Base-by-base conservation (phyloP, 805 yeast species). In the Metschnikowia picachoensis region DNA sequence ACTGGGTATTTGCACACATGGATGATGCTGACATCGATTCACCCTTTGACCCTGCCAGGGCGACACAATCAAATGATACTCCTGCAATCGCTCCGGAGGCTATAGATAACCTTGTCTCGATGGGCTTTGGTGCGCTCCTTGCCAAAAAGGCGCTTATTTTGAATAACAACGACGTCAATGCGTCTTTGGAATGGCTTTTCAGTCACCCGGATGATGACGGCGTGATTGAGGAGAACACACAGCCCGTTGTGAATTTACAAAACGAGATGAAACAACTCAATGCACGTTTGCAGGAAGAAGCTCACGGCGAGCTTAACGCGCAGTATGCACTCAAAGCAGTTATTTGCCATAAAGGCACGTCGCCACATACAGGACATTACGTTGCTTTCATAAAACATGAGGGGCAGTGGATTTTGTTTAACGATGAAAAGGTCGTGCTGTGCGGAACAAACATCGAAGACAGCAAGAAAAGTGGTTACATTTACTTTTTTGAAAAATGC, bases 171-270 rank as follows among this genome's bases (percentile, higher is more conserved):
- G 85, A 85, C 58, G 69, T 83, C 2, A 91, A 87, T 55, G 78
- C 79, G 1, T 86, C 98, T 4, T 85, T 90, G 4, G 97, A 90
- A 49, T 94, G 98, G 98, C 74, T 94, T 7, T 94, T 94, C 60
- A 68, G 68, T 20, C 78, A 92, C 59, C 88, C 95, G 10, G 86
- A 86, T 50, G 96, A 86, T 63, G 78, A 82, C 56, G 95, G 91
- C 3, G 74, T 64, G 7, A 53, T 84, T 4, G 67, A 70, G 2
- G 69, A 71, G 4, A 34, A 27, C 39, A 34, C 29, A 34, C 48
- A 41, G 35, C 54, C 65, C 0, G 49, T 28, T 2, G 50, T 60
- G 47, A 73, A 77, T 57, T 74, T 53, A 15, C 53, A 41, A 16
- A 44, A 50, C 29, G 66, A 60, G 43, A 51, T 43, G 7, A 37